Evolutionary conservation across 2,329 filamentous ascomycete species (phyloP).

Genomic region (Colletotrichum sp.): DNA sequence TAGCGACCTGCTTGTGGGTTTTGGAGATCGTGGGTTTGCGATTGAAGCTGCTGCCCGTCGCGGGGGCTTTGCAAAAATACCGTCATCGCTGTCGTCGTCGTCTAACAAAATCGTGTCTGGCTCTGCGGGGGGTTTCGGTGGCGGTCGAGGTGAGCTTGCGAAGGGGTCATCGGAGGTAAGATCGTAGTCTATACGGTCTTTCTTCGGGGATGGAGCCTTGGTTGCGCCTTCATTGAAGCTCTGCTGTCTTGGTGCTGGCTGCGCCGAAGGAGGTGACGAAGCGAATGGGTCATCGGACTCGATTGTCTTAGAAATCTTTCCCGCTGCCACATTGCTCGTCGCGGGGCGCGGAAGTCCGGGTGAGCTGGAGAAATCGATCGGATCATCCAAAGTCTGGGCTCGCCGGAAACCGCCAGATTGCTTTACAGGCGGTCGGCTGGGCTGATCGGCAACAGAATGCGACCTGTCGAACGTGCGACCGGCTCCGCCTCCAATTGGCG

Average conservation of each 20-base stretch:
- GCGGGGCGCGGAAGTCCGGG: constrained; percentile 15
- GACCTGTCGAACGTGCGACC: neutral
- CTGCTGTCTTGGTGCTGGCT: constrained; percentile 1
- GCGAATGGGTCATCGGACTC: constrained; percentile 22
- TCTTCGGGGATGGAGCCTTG: neutral
- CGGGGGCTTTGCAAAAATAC: neutral
- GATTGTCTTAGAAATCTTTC: neutral
- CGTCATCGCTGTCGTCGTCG: neutral
- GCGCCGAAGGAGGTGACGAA: constrained; percentile 25
- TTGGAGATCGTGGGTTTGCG: neutral
- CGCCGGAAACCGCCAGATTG: neutral
- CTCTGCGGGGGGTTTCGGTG: neutral
- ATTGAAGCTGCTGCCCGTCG: neutral
- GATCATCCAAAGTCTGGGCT: constrained; percentile 9
- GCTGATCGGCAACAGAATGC: neutral
- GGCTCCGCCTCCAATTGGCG: constrained; percentile 1
- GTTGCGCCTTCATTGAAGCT: constrained; percentile 27
- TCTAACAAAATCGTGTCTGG: neutral
- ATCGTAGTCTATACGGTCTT: neutral
- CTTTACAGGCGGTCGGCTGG: neutral
- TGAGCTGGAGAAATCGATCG: constrained; percentile 44
- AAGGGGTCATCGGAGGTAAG: constrained; percentile 25
- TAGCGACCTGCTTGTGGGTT: neutral
- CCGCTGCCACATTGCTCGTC: neutral
- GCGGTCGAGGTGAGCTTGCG: constrained; percentile 25